phyloP scores from a whole-genome alignment of 2,329 filamentous ascomycete species.

The Paraphaeosphaeria minitans region DNA sequence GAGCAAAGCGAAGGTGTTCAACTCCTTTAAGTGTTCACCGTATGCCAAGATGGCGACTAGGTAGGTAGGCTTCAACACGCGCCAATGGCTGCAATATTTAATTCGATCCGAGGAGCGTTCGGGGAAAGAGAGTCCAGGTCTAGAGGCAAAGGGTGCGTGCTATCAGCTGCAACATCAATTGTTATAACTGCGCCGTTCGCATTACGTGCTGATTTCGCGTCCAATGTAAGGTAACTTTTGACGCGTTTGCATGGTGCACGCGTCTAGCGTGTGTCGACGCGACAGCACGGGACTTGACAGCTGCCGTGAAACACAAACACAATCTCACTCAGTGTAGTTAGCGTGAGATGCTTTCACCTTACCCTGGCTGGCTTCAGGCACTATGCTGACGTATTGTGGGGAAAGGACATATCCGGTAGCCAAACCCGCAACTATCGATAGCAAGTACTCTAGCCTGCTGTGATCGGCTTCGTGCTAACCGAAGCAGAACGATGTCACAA shows the following conservation, averaged over 20 bases:
- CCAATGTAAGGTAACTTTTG: background rate
- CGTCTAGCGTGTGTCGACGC: slow-evolving; percentile 1
- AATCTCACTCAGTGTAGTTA: background rate
- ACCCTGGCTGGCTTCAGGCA: background rate
- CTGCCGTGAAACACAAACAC: background rate
- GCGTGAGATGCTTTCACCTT: background rate
- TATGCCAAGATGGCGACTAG: background rate
- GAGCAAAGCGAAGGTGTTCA: background rate
- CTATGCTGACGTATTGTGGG: slow-evolving; percentile 3
- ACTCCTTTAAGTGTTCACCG: background rate
- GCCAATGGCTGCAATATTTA: background rate
- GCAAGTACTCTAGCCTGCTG: background rate
- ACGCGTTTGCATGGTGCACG: background rate
- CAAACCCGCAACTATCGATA: background rate
- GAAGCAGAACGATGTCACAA: background rate
- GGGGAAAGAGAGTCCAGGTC: background rate
- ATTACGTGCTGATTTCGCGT: background rate
- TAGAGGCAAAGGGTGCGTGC: background rate
- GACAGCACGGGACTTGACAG: background rate
- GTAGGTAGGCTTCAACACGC: background rate
- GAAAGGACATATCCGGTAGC: background rate
- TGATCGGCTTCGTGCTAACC: slow-evolving; percentile 1
- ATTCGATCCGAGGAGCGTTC: background rate
- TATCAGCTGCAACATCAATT: background rate
- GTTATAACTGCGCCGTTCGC: background rate